Conservation (phyloP, 78 protist species). For the Isochrysis galbana region DNA sequence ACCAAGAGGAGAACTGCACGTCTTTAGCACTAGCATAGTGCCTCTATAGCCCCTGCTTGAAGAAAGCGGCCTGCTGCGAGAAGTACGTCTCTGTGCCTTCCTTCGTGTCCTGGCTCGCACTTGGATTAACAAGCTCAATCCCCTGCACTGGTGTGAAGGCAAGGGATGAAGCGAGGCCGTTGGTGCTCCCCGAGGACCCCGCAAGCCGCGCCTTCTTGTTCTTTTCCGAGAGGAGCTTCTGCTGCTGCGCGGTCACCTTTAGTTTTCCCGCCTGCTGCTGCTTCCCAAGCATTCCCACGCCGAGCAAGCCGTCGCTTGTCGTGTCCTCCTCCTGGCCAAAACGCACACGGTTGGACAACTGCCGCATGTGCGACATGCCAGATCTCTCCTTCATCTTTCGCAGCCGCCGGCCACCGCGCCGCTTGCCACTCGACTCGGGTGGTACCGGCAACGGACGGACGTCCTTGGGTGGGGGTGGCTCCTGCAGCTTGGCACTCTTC, state of each 20-base stretch:
- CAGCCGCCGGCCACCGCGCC: constrained; percentile 14
- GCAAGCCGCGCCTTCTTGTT: background rate
- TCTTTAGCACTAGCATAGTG: too few relatives aligned
- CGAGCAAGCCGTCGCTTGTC: background rate
- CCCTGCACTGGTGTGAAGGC: constrained; percentile 36
- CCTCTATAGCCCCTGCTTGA: background rate
- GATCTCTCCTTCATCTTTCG: background rate
- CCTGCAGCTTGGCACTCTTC: background rate
- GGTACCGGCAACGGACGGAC: background rate
- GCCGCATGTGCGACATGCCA: background rate
- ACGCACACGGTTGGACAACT: background rate
- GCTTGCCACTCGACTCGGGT: background rate
- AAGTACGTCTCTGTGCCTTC: constrained; percentile 25
- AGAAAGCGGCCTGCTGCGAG: background rate
- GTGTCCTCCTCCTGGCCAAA: constrained; percentile 20
- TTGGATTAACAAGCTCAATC: constrained; percentile 18
- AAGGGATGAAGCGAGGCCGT: constrained; percentile 18
- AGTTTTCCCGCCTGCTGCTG: background rate
- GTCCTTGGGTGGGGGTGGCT: background rate
- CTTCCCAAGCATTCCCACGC: background rate
- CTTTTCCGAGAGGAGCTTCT: background rate
- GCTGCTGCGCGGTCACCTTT: background rate
- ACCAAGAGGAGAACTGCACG: too few relatives aligned
- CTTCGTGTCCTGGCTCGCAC: background rate
- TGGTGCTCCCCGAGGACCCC: background rate